A percentile compares a stretch with the other conserved stretches of the same genome.
These are phyloP conservation scores for Gliomastix tumulicola DNA, from an alignment of 2,329 filamentous ascomycete species.

Conservation along the genomic window DNA sequence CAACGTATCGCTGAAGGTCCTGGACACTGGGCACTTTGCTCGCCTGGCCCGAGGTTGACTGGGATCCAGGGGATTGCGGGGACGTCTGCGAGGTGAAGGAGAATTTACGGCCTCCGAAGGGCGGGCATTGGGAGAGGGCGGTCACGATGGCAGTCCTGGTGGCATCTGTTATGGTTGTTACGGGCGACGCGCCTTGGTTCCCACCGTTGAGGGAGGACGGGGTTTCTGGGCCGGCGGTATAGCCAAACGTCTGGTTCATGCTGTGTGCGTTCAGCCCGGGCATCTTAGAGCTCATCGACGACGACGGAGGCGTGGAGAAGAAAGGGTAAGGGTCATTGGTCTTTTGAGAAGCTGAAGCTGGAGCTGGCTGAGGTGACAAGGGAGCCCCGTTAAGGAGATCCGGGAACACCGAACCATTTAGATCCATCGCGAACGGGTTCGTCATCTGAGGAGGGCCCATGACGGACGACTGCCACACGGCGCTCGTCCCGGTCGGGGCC, in stretches of 20 bases:
- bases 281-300: conserved; percentile 68
- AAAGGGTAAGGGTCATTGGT: conserved; percentile 68
- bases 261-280: conserved; percentile 55
- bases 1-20: conserved; percentile 85
- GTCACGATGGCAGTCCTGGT: conserved; percentile 55
- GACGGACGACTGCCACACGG: conserved; percentile 64
- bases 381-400: conserved; percentile 68
- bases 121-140: conserved; percentile 49
- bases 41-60: conserved; percentile 39
- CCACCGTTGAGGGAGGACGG: conserved; percentile 65
- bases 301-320: conserved; percentile 71
- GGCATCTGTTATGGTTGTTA: conserved; percentile 58
- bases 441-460: conserved; percentile 63
- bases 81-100: conserved; percentile 50
- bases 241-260: conserved; percentile 59
- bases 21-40: conserved; percentile 68
- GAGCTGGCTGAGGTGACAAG: conserved; percentile 66
- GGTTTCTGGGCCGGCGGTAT: conserved; percentile 61
- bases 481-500: conserved; percentile 41
- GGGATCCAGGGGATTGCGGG: conserved; percentile 45
- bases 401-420: conserved; percentile 67
- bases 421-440: conserved; percentile 68
- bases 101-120: conserved; percentile 57
- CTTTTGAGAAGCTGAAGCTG: conserved; percentile 48
- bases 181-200: conserved; percentile 45